Base-by-base conservation (phyloP, 345 rosid genomes). In the Orychophragmus violaceus region DNA sequence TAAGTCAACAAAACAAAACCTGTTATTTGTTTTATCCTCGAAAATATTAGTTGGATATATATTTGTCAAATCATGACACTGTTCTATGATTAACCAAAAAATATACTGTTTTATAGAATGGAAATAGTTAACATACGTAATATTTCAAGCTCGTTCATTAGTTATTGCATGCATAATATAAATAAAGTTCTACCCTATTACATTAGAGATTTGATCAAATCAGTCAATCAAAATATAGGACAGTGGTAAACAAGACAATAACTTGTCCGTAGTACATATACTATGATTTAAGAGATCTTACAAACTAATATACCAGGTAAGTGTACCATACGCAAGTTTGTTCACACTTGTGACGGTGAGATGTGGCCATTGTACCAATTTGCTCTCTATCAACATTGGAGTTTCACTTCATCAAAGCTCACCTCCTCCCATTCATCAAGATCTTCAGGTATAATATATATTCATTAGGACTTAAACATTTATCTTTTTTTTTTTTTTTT, bases 281-380 rank as follows among this genome's bases (percentile, higher is more conserved):
- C 45, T 46, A 12, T 69, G 29, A 53, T 12, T 46, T 16, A 33
- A 35, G 35, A 37, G 45, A 51, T 51, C 53, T 60, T 39, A 69
- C 25, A 60, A 59, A 62, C 55, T 7, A 54, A 33, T 27, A 35
- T 25, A n/a, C 24, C 86, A 94, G 99, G 99, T 94, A 23, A 87
- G 85, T 74, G 99, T 94, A 49, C 99, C 99, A 70, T 64, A 83
- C 74, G 82, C 78, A 76, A 88, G 79, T 65, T 35, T 87, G 82
- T 78, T 62, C 81, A 84, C 79, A 67, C 71, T 84, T 30, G 97
- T 88, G 78, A 94, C 99, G 9, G 97, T 94, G 19, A 81, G 97
- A 78, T 94, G 99, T 70, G 99, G 99, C 62, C 87, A 90, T 62
- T 94, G 99, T 64, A 82, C 89, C 61, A 94, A 88, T 83, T 59